Percentiles rank a stretch among this genome's conserved stretches.
Conservation (phyloP, 2,329 filamentous ascomycete species). For the Botrytis aclada region DNA sequence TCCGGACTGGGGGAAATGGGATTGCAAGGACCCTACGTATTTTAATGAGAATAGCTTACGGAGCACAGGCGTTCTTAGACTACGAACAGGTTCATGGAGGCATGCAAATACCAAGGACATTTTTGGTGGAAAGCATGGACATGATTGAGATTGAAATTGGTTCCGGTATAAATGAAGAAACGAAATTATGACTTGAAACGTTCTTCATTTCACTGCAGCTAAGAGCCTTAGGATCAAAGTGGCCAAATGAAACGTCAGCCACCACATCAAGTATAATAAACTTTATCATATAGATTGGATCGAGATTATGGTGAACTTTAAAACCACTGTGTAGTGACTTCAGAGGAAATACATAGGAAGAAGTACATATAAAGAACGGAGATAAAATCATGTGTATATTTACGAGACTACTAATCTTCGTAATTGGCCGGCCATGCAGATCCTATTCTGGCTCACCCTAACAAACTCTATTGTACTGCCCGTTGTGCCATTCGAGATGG, state of each 20-base stretch:
- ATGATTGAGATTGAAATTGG: background rate
- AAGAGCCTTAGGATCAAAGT: background rate
- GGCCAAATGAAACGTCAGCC: background rate
- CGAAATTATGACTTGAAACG: background rate
- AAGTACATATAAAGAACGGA: background rate
- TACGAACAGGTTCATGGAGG: background rate
- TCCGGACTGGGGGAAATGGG: background rate
- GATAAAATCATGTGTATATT: background rate
- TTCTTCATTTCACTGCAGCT: background rate
- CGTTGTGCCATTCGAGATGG: background rate
- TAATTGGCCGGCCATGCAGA: background rate
- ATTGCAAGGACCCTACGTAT: background rate
- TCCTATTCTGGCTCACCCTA: background rate
- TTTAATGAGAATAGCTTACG: background rate
- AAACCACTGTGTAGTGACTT: background rate
- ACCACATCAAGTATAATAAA: background rate
- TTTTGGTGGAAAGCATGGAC: background rate
- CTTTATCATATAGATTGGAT: background rate
- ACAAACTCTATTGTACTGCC: background rate
- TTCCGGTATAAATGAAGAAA: background rate
- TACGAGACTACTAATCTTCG: background rate
- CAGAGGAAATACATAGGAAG: background rate
- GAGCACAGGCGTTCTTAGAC: background rate
- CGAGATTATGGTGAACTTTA: background rate
- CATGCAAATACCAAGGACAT: constrained; percentile 10